Base-by-base conservation (phyloP, 2,329 filamentous ascomycete species). In the Ilyonectria destructans region DNA sequence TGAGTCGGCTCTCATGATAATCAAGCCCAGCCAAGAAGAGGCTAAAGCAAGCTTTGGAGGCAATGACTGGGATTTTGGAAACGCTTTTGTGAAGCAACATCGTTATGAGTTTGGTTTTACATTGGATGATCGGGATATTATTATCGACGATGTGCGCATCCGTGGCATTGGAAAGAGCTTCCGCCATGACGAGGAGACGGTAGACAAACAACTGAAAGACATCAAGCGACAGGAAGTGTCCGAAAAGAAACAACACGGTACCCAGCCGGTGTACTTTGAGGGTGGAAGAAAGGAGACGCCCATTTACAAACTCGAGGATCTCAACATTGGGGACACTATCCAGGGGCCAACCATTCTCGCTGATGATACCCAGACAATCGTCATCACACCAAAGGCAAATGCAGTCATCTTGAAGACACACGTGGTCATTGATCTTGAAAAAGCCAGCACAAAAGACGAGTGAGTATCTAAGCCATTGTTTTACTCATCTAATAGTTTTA, bases 61-160 rank as follows among this genome's bases (percentile, higher is more conserved):
- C 7, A 89, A 93, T 26, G 88, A 91, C 9, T 97, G 93, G 93
- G 92, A 91, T 1, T 98, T 95, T 81, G 94, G 92, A 3, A 89
- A 91, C 71, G 95, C 94, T 0, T 98, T 98, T 76, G 85, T 97
- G 35, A 90, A 91, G 74, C 94, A 97, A 74, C 95, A 98, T 77
- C 91, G 94, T 59, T 95, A 96, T 77, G 95, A 98, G 77, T 98
- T 98, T 77, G 95, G 95, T 0, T 98, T 98, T 77, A 97, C 93
- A 0, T 85, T 98, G 2, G 87, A 89, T 26, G 93, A 97, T 67
- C 87, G 95, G 62, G 94, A 97, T 73, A 93, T 97, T 61, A 95
- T 97, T 52, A 87, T 98, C 8, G 95, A 97, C 70, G 95, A 97
- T 79, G 93, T 97, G 3, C 91, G 95, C 46, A 93, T 95, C 6